These are phyloP conservation scores for Schwanniomyces sp. DNA, from an alignment of 805 yeast genomes.

Conservation along the genomic window DNA sequence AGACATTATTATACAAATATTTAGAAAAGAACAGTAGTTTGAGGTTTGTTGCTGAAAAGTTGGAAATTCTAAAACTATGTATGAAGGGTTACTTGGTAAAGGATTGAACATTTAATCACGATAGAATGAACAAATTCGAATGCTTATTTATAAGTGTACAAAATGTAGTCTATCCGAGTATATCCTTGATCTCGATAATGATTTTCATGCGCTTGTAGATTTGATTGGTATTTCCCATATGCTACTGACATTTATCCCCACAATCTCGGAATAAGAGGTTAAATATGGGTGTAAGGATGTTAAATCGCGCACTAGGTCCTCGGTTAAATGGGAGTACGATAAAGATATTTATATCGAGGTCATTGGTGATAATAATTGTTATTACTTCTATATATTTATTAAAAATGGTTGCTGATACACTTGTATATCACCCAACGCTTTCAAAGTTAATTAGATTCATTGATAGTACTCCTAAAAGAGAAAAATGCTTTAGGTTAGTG, in stretches of 20 bases:
- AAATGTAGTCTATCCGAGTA: no score
- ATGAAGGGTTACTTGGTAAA: no score
- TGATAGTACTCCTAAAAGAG: conserved; percentile 73
- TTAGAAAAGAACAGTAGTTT: no score
- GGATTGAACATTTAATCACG: no score
- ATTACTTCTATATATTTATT: not conserved
- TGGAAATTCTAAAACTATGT: no score
- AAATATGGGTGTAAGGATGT: conserved; percentile 1
- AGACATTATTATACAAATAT: no score
- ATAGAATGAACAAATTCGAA: no score
- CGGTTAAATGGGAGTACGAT: not conserved
- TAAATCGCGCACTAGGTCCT: not conserved
- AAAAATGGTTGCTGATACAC: conserved; percentile 63
- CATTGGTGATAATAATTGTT: not conserved
- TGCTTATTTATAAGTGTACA: not conserved
- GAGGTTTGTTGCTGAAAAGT: no score
- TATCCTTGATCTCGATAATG: not conserved
- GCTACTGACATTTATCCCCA: not conserved
- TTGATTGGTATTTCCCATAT: not conserved
- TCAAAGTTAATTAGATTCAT: conserved; percentile 60
- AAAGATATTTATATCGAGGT: not conserved
- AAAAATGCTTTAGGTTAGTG: conserved; percentile 72
- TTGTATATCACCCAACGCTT: conserved; percentile 74
- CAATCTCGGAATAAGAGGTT: not conserved
- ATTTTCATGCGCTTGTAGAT: not conserved